Conservation (phyloP, 2,329 filamentous ascomycete genomes). For the Trichoderma afroharzianum region DNA sequence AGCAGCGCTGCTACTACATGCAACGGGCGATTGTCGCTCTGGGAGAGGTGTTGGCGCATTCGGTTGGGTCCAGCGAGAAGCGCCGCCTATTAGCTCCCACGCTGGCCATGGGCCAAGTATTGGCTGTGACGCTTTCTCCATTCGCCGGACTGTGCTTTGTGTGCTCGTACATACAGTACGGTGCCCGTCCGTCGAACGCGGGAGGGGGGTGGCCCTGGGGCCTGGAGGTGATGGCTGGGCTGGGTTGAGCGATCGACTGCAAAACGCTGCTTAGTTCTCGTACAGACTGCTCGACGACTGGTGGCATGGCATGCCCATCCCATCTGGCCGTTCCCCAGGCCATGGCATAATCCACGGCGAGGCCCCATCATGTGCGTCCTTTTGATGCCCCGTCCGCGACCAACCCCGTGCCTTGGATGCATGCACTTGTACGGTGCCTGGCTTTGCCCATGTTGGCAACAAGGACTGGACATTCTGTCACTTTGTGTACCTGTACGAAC, state of each 20-base stretch:
- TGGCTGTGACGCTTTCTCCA: conserved; percentile 9
- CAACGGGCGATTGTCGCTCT: conserved; percentile 13
- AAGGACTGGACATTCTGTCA: not conserved
- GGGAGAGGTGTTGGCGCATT: conserved; percentile 14
- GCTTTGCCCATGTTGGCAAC: not conserved
- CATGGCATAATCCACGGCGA: not conserved
- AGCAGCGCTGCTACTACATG: conserved; percentile 6
- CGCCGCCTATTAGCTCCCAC: conserved; percentile 10
- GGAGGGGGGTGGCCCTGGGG: conserved; percentile 6
- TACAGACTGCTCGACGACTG: not conserved
- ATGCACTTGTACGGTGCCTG: not conserved
- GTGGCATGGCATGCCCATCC: not conserved
- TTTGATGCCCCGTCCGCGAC: not conserved
- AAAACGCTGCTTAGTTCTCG: not conserved
- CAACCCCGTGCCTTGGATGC: not conserved
- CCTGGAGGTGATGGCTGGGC: not conserved
- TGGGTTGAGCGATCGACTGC: conserved; percentile 14
- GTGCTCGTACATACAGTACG: not conserved
- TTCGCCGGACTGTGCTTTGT: conserved; percentile 3
- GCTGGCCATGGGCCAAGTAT: not conserved
- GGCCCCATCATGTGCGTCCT: conserved; percentile 6
- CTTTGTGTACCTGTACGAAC: not conserved
- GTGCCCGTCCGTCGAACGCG: not conserved
- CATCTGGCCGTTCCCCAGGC: conserved; percentile 6
- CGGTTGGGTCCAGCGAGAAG: conserved; percentile 9